These are phyloP conservation scores for Canna indica DNA, from an alignment of 176 grass and related monocot species.

Conservation along the genomic window DNA sequence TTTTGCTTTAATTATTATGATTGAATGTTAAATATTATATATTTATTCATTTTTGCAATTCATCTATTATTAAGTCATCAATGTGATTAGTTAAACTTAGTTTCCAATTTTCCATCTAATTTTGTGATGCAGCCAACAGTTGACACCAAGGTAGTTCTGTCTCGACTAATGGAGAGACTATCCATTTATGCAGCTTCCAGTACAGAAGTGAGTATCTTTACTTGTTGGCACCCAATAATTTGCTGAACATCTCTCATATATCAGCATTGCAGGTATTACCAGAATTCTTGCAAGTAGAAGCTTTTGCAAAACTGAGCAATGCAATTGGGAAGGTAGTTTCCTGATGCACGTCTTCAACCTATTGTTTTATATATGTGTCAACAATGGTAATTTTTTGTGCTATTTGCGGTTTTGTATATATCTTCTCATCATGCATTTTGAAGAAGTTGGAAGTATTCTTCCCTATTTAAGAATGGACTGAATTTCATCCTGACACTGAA, in stretches of 20 bases:
- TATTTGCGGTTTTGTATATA: neutral
- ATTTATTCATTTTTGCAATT: neutral
- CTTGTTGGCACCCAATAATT: neutral
- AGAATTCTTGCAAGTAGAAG: constrained; percentile 98
- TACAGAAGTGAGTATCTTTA: constrained; percentile 55
- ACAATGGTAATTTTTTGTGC: neutral
- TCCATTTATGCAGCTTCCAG: constrained; percentile 85
- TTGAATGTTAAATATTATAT: too few relatives aligned
- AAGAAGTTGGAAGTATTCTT: too few relatives aligned
- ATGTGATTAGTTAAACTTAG: too few relatives aligned
- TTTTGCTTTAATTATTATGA: too few relatives aligned
- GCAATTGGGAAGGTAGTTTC: constrained; percentile 82
- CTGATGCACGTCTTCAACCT: neutral
- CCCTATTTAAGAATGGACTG: too few relatives aligned
- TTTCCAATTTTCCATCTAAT: constrained; percentile 16
- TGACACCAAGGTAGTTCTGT: constrained; percentile 94
- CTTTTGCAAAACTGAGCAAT: constrained; percentile 91
- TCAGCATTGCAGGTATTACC: constrained; percentile 68
- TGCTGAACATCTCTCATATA: constrained; percentile 31
- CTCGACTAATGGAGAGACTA: constrained; percentile 89
- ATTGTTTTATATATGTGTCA: neutral
- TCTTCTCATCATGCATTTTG: neutral
- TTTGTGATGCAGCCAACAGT: constrained; percentile 75
- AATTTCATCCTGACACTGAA: too few relatives aligned
- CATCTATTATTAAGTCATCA: constrained; percentile 3